Evolutionary conservation across 495 filamentous ascomycete genomes (phyloP), one percentile per base, ranked within the genome.

Genomic region (Trichoderma reesei): DNA sequence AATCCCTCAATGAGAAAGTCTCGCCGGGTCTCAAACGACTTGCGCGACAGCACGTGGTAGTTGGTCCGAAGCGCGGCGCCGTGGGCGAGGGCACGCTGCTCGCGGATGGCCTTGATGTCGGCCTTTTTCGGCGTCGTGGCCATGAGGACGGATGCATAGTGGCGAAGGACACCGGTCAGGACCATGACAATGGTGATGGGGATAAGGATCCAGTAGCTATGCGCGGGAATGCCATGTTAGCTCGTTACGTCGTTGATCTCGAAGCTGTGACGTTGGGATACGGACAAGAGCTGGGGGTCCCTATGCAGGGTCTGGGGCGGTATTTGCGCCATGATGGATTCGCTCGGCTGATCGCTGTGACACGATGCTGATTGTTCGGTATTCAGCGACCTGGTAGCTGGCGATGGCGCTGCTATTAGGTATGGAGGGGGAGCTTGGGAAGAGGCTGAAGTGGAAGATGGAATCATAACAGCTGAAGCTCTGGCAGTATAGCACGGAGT

Each of bases 111-210:
- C 64, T 86, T 85, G 60, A 87, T 83, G 42, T 88, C 80, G 72
- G 88, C 82, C 70, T 90, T 87, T 78, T 96, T 96, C 10, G 94
- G 92, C 13, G 89, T 77, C 5, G 86, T 85, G 70, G 89, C 86
- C 83, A 98, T 93, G 61, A 98, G 82, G 60, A 93, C 86, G 54
- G 89, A 90, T 44, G 90, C 91, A 76, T 98, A 98, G 80, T 98
- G 95, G 67, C 94, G 91, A 63, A 98, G 86, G 67, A 98, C 84
- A 69, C 94, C 94, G 39, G 94, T 98, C 66, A 98, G 78, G 68
- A 98, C 89, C 95, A 98, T 98, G 71, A 98, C 94, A 68, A 94
- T 81, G 18, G 92, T 92, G 73, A 98, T 98, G 33, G 94, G 94
- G 68, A 98, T 88, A 41, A 98, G 79, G 75, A 98, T 98, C 94